These are phyloP conservation scores for Sambucus nigra DNA, from an alignment of 129 eudicot species.

Conservation along the genomic window DNA sequence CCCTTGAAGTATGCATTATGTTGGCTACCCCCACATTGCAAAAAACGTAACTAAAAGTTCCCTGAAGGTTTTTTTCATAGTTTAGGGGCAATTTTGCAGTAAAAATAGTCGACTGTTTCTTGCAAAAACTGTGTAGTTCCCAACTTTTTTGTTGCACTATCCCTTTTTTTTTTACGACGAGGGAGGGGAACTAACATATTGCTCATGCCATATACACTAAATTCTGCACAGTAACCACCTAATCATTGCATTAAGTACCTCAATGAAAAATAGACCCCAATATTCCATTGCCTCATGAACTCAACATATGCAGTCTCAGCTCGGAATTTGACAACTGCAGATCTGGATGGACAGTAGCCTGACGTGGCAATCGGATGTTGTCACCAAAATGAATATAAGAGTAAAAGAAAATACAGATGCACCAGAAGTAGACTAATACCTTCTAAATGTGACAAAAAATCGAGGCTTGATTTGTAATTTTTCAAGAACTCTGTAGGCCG, in stretches of 20 bases:
- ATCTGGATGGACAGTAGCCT: conserved; percentile 80
- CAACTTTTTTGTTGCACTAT: too few relatives aligned
- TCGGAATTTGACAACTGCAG: conserved; percentile 70
- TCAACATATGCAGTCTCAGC: conserved; percentile 73
- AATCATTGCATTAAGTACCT: conserved; percentile 38
- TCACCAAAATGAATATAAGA: conserved; percentile 2
- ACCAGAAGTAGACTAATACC: conserved; percentile 34
- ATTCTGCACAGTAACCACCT: neutral
- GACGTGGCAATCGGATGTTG: conserved; percentile 20
- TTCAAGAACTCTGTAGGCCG: conserved; percentile 82
- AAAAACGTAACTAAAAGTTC: too few relatives aligned
- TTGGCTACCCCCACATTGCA: too few relatives aligned
- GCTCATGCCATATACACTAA: neutral
- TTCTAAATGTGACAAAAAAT: conserved; percentile 78
- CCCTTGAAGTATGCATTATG: too few relatives aligned
- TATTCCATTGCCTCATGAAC: conserved; percentile 94
- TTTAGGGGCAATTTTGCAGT: too few relatives aligned
- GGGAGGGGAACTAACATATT: neutral
- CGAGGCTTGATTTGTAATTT: conserved; percentile 81
- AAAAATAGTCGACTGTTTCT: too few relatives aligned
- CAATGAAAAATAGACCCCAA: conserved; percentile 90
- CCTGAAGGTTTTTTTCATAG: too few relatives aligned
- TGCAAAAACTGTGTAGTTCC: too few relatives aligned
- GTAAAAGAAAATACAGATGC: conserved; percentile 1
- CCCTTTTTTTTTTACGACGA: neutral